A percentile compares a stretch with the other conserved stretches of the same genome.
phyloP scores from a whole-genome alignment of 139 green algal genomes.

The Chlorella ohadii region DNA sequence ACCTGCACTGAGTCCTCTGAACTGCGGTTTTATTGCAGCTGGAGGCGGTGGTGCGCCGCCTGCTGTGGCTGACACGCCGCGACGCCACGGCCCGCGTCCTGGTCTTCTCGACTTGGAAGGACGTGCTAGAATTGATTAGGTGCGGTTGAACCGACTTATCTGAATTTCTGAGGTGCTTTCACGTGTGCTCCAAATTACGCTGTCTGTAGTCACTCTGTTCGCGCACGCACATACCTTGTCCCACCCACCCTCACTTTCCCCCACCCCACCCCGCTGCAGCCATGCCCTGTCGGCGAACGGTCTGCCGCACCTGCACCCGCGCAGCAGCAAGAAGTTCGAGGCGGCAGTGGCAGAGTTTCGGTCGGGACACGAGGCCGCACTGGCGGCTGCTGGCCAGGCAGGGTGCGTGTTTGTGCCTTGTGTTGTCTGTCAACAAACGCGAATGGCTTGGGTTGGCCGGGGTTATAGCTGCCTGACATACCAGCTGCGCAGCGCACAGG shows the following conservation, averaged over 20 bases:
- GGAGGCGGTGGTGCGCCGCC: constrained; percentile 79
- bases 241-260: background rate
- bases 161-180: too few relatives aligned
- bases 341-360: constrained; percentile 68
- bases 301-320: constrained; percentile 54
- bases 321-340: constrained; percentile 54
- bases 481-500: too few relatives aligned
- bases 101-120: constrained; percentile 85
- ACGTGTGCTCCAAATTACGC: too few relatives aligned
- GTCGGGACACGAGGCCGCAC: background rate
- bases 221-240: background rate
- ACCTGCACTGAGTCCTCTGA: too few relatives aligned
- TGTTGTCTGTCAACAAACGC: background rate
- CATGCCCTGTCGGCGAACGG: constrained; percentile 69
- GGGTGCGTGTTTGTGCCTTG: background rate
- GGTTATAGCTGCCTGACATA: too few relatives aligned
- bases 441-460: background rate
- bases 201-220: too few relatives aligned
- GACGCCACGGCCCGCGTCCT: constrained; percentile 58
- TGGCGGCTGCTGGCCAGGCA: background rate
- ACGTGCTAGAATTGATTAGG: constrained; percentile 82
- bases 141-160: constrained; percentile 32
- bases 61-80: constrained; percentile 58
- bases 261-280: background rate
- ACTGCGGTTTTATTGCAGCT: too few relatives aligned